Base-by-base conservation (phyloP, 495 filamentous ascomycete species). In the Paragyromitra xinjiangensis region DNA sequence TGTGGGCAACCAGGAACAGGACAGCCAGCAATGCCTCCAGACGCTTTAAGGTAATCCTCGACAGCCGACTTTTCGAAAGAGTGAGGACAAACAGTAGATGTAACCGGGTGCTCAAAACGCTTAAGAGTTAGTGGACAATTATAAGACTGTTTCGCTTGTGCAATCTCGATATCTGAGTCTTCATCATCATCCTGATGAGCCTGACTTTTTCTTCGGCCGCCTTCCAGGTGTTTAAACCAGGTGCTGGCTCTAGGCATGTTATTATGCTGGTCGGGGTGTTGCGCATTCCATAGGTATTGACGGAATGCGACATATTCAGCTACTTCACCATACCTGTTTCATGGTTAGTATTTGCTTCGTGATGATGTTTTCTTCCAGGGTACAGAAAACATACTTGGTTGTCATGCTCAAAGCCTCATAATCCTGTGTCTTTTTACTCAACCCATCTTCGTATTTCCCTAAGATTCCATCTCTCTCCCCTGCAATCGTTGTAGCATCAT, bases 121-220 rank as follows among this genome's bases (percentile, higher is more conserved):
- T 44, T 40, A 8, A 81, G 58, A 14, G 80, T 81, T 26, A 81
- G 61, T 58, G 80, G 80, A 16, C 80, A 81, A 6, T 72, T 71
- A 44, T 81, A 81, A 2, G 68, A 74, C 14, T 79, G 69, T 9
- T 29, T 66, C 50, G 81, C 80, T 64, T 79, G 74, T 3, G 80
- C 79, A 19, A 81, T 80, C 56, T 81, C 80, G 16, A 81, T 44
- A 16, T 81, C 80, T 19, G 78, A 79, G 48, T 79, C 75, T 0
- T 45, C 34, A 0, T 73, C 78, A 0, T 58, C 50, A 14, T 71
- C 66, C 9, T 14, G 58, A 6, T 75, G 63, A n/a, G 45, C 29
- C 11, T 67, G 74, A 12, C 29, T 44, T 14, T 42, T 58, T 0
- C 61, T 22, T 3, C 67, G 24, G 12, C 22, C 5, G 12, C 42